These are phyloP conservation scores for Verticillium tricorpus DNA, from an alignment of 2,329 filamentous ascomycete genomes.

Conservation along the genomic window DNA sequence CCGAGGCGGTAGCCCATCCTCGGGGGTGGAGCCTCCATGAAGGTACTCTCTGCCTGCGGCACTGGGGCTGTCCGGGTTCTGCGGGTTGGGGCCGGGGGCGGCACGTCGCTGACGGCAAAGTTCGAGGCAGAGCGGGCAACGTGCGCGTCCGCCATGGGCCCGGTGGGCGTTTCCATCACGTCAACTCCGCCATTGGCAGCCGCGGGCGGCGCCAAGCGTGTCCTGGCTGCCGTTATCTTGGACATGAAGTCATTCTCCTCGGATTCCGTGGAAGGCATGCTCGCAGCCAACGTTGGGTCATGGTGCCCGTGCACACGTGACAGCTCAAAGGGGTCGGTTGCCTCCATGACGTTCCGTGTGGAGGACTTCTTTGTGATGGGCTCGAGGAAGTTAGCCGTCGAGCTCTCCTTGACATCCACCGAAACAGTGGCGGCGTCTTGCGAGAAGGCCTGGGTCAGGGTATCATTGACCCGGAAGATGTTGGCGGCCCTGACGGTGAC, in stretches of 20 bases:
- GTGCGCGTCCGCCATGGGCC: conserved; percentile 35
- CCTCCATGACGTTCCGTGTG: conserved; percentile 29
- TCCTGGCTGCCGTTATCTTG: conserved; percentile 48
- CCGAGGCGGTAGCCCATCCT: conserved; percentile 57
- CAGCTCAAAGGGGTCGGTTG: conserved; percentile 48
- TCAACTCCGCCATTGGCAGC: conserved; percentile 42
- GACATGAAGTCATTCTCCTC: conserved; percentile 52
- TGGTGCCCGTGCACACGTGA: conserved; percentile 34
- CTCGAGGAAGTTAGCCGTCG: conserved; percentile 30
- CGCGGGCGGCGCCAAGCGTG: conserved; percentile 34
- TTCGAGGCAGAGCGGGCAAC: conserved; percentile 20
- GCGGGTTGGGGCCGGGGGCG: conserved; percentile 45
- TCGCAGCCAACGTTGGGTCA: conserved; percentile 32
- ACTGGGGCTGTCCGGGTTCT: conserved; percentile 44
- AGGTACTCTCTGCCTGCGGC: conserved; percentile 43
- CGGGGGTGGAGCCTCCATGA: conserved; percentile 52
- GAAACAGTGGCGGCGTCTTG: conserved; percentile 22
- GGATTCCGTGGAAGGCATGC: conserved; percentile 34
- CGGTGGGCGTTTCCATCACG: conserved; percentile 59
- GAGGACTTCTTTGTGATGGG: conserved; percentile 35
- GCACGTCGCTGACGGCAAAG: conserved; percentile 31
- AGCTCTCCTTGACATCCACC: conserved; percentile 32
- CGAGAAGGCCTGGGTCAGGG: conserved; percentile 44
- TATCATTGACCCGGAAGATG: conserved; percentile 72
- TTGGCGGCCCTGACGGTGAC: conserved; percentile 77